phyloP scores from a whole-genome alignment of 2,329 filamentous ascomycete species.

The Trichoderma harzianum region DNA sequence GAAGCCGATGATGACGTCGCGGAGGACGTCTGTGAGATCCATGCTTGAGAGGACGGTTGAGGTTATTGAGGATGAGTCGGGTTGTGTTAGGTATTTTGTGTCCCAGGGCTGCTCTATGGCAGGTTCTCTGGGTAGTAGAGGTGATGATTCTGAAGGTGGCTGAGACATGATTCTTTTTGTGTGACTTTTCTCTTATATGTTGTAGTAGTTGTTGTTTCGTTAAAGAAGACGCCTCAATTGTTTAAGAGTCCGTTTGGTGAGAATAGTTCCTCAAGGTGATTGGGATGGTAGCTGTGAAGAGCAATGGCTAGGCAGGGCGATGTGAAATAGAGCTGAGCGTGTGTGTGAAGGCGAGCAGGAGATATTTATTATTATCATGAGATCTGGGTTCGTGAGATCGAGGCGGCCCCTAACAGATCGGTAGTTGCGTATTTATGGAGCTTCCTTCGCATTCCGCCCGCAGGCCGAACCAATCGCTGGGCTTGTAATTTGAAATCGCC shows the following conservation, averaged over 20 bases:
- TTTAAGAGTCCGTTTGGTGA: background rate
- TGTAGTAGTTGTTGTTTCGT: background rate
- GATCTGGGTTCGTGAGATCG: conserved; percentile 1
- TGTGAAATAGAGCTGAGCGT: background rate
- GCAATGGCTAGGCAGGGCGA: background rate
- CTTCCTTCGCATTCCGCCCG: background rate
- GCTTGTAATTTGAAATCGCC: conserved; percentile 13
- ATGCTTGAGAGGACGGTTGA: conserved; percentile 23
- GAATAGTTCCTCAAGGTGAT: background rate
- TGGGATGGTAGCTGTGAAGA: background rate
- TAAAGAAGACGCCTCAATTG: background rate
- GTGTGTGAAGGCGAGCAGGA: conserved; percentile 3
- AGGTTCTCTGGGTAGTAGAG: conserved; percentile 33
- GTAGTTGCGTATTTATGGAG: background rate
- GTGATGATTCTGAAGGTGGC: conserved; percentile 30
- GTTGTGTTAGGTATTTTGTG: conserved; percentile 23
- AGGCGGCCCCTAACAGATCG: background rate
- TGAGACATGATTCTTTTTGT: conserved; percentile 25
- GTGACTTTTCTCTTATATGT: background rate
- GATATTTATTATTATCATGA: conserved; percentile 14
- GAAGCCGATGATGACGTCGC: conserved; percentile 71
- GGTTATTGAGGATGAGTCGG: conserved; percentile 24
- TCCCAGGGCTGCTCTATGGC: conserved; percentile 28
- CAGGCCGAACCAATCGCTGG: conserved; percentile 16
- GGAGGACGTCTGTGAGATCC: conserved; percentile 46